Evolutionary conservation across 345 rosid genomes (phyloP).

Genomic region (Mangifera indica): DNA sequence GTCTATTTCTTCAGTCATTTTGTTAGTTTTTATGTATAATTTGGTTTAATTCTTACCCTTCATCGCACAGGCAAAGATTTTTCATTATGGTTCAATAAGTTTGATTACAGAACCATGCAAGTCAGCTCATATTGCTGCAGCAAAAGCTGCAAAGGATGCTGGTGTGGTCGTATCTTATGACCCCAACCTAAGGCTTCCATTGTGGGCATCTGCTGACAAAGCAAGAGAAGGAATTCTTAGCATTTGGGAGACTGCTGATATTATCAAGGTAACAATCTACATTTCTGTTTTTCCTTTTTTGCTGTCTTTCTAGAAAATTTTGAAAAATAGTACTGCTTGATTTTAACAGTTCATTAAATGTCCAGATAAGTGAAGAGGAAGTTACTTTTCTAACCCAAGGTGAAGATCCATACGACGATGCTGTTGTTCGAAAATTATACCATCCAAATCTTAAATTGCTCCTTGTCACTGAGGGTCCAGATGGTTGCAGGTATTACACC

Average conservation of each 20-base stretch:
- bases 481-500: slow-evolving; percentile 92
- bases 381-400: slow-evolving; percentile 78
- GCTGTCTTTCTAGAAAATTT: not conserved
- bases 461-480: slow-evolving; percentile 82
- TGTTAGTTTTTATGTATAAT: not conserved
- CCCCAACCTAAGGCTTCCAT: slow-evolving; percentile 91
- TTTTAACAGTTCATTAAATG: slow-evolving; percentile 8
- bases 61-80: slow-evolving; percentile 72
- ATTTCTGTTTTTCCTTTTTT: no score
- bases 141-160: slow-evolving; percentile 89
- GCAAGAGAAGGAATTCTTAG: slow-evolving; percentile 85
- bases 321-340: slow-evolving; percentile 1
- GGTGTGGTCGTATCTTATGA: slow-evolving; percentile 84
- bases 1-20: not conserved
- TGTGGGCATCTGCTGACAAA: slow-evolving; percentile 83
- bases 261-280: slow-evolving; percentile 55
- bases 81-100: slow-evolving; percentile 96
- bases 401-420: slow-evolving; percentile 89
- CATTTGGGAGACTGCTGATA: slow-evolving; percentile 87
- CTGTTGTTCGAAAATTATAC: slow-evolving; percentile 65
- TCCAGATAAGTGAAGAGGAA: slow-evolving; percentile 91
- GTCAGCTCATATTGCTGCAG: slow-evolving; percentile 90
- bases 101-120: slow-evolving; percentile 95
- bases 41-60: not conserved
- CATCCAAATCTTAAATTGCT: slow-evolving; percentile 83